Percentiles rank a stretch among this genome's conserved stretches.
These are phyloP conservation scores for Peronospora belbahrii DNA, from an alignment of 352 stramenopile genomes.

Conservation along the genomic window DNA sequence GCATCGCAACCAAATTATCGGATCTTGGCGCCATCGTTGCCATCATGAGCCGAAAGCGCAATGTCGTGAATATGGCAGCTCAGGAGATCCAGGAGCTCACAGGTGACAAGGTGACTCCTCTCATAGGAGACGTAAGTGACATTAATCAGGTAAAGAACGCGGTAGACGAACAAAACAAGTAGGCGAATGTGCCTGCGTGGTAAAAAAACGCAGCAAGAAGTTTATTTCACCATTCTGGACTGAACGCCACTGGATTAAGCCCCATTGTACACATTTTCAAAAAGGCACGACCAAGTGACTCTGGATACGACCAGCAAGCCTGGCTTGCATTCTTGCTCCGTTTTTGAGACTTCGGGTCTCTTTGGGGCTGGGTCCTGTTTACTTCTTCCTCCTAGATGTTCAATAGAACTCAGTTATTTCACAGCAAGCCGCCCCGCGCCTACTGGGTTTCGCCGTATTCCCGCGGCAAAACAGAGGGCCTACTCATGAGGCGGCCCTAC, in stretches of 20 bases:
- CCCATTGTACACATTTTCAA: conserved; percentile 95
- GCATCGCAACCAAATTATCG: conserved; percentile 90
- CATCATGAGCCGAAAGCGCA: conserved; percentile 91
- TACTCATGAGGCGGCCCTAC: too few species aligned
- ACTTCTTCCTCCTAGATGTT: too few species aligned
- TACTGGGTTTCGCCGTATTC: too few species aligned
- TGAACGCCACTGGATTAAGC: conserved; percentile 92
- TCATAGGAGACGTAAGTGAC: conserved; percentile 87
- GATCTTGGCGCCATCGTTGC: conserved; percentile 89
- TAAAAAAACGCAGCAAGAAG: conserved; percentile 90
- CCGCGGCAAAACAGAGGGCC: too few species aligned
- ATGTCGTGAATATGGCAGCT: conserved; percentile 82
- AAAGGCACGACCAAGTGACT: conserved; percentile 82
- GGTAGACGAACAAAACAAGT: conserved; percentile 67
- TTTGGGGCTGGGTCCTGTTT: too few species aligned
- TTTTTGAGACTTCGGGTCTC: too few species aligned
- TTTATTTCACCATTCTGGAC: conserved; percentile 88
- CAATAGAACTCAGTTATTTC: too few species aligned
- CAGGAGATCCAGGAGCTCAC: conserved; percentile 67
- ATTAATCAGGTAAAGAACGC: conserved; percentile 79
- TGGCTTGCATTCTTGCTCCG: too few species aligned
- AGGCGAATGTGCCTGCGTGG: conserved; percentile 52
- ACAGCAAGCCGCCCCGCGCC: too few species aligned
- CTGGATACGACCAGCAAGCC: conserved; percentile 66
- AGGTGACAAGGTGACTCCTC: conserved; percentile 51